Percentiles rank a stretch among this genome's conserved stretches.
These are phyloP conservation scores for Cladophialophora yegresii DNA, from an alignment of 2,329 filamentous ascomycete species.

Conservation along the genomic window DNA sequence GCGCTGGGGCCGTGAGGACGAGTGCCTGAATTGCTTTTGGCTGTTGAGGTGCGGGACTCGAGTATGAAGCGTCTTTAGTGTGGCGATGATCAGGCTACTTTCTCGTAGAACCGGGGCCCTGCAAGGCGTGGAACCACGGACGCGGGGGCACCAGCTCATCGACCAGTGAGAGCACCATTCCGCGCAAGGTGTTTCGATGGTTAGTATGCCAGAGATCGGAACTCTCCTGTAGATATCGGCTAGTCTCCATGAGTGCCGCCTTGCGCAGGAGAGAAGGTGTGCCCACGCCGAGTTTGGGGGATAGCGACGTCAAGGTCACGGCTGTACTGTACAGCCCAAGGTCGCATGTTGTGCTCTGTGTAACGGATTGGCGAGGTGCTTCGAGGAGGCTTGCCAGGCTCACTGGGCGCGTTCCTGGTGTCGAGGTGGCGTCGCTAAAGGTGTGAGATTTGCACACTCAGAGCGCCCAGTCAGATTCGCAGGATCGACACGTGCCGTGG, in stretches of 20 bases:
- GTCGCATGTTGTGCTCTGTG: neutral
- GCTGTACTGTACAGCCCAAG: neutral
- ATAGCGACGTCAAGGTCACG: neutral
- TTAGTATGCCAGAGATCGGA: constrained; percentile 11
- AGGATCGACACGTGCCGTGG: neutral
- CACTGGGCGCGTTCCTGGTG: neutral
- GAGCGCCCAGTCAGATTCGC: neutral
- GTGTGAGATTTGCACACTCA: neutral
- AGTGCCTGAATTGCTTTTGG: constrained; percentile 17
- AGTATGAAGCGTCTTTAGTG: constrained; percentile 6
- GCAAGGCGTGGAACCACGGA: constrained; percentile 9
- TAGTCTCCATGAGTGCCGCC: neutral
- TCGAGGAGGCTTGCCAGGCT: neutral
- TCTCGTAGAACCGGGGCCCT: constrained; percentile 1
- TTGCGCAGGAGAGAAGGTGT: neutral
- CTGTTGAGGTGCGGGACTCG: constrained; percentile 10
- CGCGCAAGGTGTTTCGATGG: constrained; percentile 2
- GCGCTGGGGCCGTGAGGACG: neutral
- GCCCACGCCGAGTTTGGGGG: neutral
- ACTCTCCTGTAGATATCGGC: neutral
- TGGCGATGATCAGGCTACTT: neutral
- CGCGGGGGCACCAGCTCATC: neutral
- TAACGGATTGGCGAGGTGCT: neutral
- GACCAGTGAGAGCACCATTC: neutral
- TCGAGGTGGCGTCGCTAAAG: neutral